Evolutionary conservation across 2,329 filamentous ascomycete species (phyloP).

Genomic region (Pyricularia sp.): DNA sequence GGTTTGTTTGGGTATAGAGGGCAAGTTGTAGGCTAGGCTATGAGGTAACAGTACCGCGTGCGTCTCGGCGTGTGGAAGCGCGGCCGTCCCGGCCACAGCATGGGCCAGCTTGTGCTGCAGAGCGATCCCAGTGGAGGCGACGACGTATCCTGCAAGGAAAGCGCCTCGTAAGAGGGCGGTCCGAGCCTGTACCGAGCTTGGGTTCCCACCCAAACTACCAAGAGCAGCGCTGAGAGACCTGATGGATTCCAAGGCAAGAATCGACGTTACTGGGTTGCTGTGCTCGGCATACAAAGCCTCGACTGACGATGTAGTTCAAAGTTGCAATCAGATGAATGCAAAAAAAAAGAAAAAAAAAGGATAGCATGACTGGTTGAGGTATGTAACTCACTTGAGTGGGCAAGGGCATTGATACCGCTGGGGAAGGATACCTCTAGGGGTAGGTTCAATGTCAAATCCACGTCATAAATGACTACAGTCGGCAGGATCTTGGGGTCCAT

Average conservation of each 20-base stretch:
- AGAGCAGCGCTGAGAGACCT: slow-evolving; percentile 38
- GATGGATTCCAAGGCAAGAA: slow-evolving; percentile 45
- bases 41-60: slow-evolving; percentile 52
- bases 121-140: slow-evolving; percentile 47
- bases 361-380: neutral
- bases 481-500: slow-evolving; percentile 47
- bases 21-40: slow-evolving; percentile 49
- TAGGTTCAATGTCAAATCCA: slow-evolving; percentile 46
- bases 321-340: neutral
- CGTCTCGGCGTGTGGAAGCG: slow-evolving; percentile 51
- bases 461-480: slow-evolving; percentile 50
- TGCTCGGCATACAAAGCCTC: slow-evolving; percentile 51
- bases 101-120: slow-evolving; percentile 59
- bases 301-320: slow-evolving; percentile 20
- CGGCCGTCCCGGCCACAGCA: slow-evolving; percentile 48
- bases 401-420: slow-evolving; percentile 53
- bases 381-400: slow-evolving; percentile 30
- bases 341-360: too few relatives aligned
- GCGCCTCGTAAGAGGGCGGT: slow-evolving; percentile 45
- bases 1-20: slow-evolving; percentile 38
- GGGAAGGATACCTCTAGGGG: slow-evolving; percentile 38
- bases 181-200: neutral
- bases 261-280: slow-evolving; percentile 44
- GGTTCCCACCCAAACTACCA: slow-evolving; percentile 30
- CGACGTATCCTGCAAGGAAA: slow-evolving; percentile 49